Evolutionary conservation across 352 stramenopile genomes (phyloP).

Genomic region (Hyaloperonospora arabidopsidis): DNA sequence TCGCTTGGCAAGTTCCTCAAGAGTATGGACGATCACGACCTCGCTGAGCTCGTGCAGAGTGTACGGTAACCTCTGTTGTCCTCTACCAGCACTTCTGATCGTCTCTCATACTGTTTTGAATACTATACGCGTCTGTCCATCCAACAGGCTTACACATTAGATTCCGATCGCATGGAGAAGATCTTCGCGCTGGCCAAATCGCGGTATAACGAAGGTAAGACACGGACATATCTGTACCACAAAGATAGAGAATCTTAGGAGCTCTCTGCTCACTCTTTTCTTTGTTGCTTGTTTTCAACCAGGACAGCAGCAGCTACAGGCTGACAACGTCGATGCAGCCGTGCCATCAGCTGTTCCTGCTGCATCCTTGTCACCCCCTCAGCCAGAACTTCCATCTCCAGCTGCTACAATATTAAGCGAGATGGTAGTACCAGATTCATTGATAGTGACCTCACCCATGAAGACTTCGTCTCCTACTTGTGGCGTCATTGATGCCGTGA

Average conservation of each 20-base stretch:
- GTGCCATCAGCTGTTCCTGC: slow-evolving; percentile 11
- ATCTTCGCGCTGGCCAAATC: slow-evolving; percentile 39
- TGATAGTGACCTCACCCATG: background rate
- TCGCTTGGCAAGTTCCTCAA: slow-evolving; percentile 54
- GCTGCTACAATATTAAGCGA: slow-evolving; percentile 14
- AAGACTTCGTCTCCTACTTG: slow-evolving; percentile 6
- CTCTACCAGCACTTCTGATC: too few relatives aligned
- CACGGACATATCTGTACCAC: background rate
- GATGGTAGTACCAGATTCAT: slow-evolving; percentile 8
- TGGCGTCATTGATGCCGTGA: slow-evolving; percentile 2
- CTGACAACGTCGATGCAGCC: slow-evolving; percentile 9
- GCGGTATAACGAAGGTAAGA: slow-evolving; percentile 31
- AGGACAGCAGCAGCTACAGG: slow-evolving; percentile 11
- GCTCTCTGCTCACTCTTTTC: slow-evolving; percentile 2
- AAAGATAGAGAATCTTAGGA: too few relatives aligned
- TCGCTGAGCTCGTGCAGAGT: slow-evolving; percentile 35
- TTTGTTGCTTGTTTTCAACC: slow-evolving; percentile 8
- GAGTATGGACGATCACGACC: slow-evolving; percentile 53
- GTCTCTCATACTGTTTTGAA: too few relatives aligned
- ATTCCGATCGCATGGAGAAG: slow-evolving; percentile 44
- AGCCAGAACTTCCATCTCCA: slow-evolving; percentile 1
- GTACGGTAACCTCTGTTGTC: slow-evolving; percentile 19
- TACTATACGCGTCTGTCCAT: too few relatives aligned
- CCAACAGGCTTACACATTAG: slow-evolving; percentile 40
- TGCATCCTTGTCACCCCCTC: slow-evolving; percentile 9